These are phyloP conservation scores for Teunomyces lycoperdinae DNA, from an alignment of 805 yeast species.

Conservation along the genomic window DNA sequence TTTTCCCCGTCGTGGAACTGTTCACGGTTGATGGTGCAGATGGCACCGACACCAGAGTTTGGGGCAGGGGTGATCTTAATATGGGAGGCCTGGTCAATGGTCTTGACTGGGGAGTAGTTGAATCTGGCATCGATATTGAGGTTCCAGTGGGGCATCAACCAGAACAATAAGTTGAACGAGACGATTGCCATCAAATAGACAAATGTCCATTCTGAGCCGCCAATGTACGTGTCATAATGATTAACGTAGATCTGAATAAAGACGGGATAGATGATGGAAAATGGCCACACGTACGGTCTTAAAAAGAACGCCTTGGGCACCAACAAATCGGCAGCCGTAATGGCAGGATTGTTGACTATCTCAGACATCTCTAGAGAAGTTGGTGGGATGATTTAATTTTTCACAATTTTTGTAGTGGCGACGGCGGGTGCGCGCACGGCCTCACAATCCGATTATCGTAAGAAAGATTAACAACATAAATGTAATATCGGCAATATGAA, in stretches of 20 bases:
- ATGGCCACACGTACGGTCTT: conserved; percentile 83
- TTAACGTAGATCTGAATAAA: conserved; percentile 61
- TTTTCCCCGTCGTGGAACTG: conserved; percentile 52
- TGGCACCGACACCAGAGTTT: conserved; percentile 82
- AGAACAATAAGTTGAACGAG: conserved; percentile 69
- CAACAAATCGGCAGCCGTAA: conserved; percentile 70
- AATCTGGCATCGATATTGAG: conserved; percentile 65
- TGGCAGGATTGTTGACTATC: conserved; percentile 68
- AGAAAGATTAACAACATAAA: neutral
- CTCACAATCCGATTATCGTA: neutral
- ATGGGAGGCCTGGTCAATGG: conserved; percentile 63
- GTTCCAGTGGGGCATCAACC: conserved; percentile 96
- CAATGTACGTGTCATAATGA: conserved; percentile 78
- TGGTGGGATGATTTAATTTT: conserved; percentile 1
- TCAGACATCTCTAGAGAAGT: conserved; percentile 25
- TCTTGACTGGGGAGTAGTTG: conserved; percentile 56
- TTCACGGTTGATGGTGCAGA: conserved; percentile 60
- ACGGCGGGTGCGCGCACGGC: neutral
- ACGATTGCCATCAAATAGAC: conserved; percentile 74
- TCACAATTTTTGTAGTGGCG: conserved; percentile 6
- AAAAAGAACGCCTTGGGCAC: conserved; percentile 57
- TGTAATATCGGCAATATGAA: neutral
- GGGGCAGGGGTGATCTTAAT: conserved; percentile 78
- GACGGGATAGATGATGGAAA: conserved; percentile 71
- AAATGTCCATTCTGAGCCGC: conserved; percentile 94